A percentile compares a stretch with the other conserved stretches of the same genome.
Conservation (phyloP, 2,329 filamentous ascomycete species). For the Neurospora sp. region DNA sequence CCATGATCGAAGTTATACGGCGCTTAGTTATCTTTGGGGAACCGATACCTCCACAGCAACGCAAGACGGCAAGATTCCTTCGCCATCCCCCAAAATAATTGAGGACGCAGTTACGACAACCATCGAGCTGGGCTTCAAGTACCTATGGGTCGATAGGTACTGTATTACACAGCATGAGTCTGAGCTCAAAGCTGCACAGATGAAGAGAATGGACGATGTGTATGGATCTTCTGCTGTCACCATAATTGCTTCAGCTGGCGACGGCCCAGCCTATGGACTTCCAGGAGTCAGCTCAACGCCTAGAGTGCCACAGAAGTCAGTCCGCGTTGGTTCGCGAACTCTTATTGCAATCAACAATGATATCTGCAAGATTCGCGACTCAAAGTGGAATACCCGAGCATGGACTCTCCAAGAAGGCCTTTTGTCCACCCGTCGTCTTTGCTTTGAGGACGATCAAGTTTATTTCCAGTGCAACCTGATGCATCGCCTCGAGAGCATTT, state of each 20-base stretch:
- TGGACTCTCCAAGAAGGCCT: conserved; percentile 13
- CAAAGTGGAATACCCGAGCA: conserved; percentile 8
- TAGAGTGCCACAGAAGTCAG: background rate
- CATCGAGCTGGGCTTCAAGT: background rate
- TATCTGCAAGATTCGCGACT: background rate
- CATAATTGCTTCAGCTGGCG: background rate
- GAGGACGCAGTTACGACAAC: background rate
- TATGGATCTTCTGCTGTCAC: background rate
- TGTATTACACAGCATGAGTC: background rate
- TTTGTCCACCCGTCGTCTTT: conserved; percentile 4
- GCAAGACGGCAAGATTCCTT: background rate
- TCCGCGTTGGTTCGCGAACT: background rate
- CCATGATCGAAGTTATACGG: background rate
- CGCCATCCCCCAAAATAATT: background rate
- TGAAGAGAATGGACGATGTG: background rate
- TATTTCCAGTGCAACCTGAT: conserved; percentile 2
- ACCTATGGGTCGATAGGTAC: background rate
- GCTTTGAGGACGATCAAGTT: conserved; percentile 3
- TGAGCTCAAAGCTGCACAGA: background rate
- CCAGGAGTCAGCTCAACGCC: background rate
- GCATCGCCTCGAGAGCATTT: background rate
- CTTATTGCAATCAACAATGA: background rate
- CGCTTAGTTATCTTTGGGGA: background rate
- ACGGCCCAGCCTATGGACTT: background rate
- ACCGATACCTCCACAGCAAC: background rate